These are phyloP conservation scores for Alloteropsis angusta DNA, from an alignment of 202 grass and related monocot species.

Conservation along the genomic window DNA sequence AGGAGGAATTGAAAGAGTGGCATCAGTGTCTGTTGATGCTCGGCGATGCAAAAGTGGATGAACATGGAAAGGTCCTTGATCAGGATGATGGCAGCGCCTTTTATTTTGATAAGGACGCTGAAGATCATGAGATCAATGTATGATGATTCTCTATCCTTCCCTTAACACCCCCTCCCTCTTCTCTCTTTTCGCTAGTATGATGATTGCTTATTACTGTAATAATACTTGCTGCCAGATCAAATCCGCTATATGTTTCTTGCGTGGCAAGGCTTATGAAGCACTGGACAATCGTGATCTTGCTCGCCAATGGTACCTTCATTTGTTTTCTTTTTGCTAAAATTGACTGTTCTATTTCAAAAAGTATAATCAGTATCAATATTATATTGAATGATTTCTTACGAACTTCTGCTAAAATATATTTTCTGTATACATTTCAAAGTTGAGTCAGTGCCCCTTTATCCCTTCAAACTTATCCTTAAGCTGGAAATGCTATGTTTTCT, in stretches of 20 bases:
- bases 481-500: slow-evolving; percentile 1
- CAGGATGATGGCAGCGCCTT: slow-evolving; percentile 67
- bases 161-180: not conserved
- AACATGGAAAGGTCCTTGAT: slow-evolving; percentile 66
- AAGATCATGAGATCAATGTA: slow-evolving; percentile 93
- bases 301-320: slow-evolving; percentile 48
- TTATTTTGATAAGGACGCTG: slow-evolving; percentile 91
- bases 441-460: not conserved
- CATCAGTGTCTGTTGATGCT: slow-evolving; percentile 95
- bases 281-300: slow-evolving; percentile 87
- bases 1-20: slow-evolving; percentile 98
- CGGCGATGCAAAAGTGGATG: slow-evolving; percentile 91
- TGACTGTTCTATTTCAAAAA: not conserved
- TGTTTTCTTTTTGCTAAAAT: not conserved
- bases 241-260: slow-evolving; percentile 88
- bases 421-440: not conserved
- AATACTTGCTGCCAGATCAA: slow-evolving; percentile 51
- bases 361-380: not conserved
- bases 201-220: slow-evolving; percentile 19
- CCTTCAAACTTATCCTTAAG: not conserved
- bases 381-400: not conserved
- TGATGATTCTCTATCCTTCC: slow-evolving; percentile 1
- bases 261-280: slow-evolving; percentile 96
- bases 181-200: not conserved
- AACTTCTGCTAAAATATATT: not conserved